Percentiles rank a stretch among this genome's conserved stretches.
phyloP scores from a whole-genome alignment of 371 early-diverging fungal genomes.

The Choanephora cucurbitarum region DNA sequence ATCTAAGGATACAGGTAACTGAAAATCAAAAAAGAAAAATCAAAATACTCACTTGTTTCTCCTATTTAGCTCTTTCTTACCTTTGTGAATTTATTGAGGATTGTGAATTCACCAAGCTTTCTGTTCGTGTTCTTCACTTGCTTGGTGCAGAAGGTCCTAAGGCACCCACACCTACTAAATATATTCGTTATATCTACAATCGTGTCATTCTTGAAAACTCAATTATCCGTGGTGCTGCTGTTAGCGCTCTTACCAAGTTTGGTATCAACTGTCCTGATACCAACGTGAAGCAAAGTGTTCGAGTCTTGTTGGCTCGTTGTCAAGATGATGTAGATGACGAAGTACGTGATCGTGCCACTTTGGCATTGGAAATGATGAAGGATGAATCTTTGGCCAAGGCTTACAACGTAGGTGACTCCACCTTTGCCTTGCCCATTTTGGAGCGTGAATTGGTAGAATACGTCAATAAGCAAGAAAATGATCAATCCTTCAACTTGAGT shows the following conservation, averaged over 20 bases:
- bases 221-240: slow-evolving; percentile 97
- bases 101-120: slow-evolving; percentile 96
- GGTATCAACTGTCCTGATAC: slow-evolving; percentile 81
- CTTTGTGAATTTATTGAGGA: slow-evolving; percentile 99
- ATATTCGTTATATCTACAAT: slow-evolving; percentile 98
- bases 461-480: slow-evolving; percentile 59
- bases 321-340: slow-evolving; percentile 97
- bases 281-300: slow-evolving; percentile 76
- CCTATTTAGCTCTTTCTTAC: slow-evolving; percentile 85
- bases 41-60: background rate
- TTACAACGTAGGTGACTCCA: slow-evolving; percentile 76
- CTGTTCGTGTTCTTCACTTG: slow-evolving; percentile 93
- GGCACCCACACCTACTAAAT: slow-evolving; percentile 88
- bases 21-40: background rate
- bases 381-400: slow-evolving; percentile 57
- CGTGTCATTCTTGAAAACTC: slow-evolving; percentile 97
- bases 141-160: slow-evolving; percentile 95
- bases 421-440: slow-evolving; percentile 83
- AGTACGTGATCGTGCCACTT: slow-evolving; percentile 95
- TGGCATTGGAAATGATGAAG: slow-evolving; percentile 83
- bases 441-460: slow-evolving; percentile 88
- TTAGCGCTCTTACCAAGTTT: slow-evolving; percentile 92
- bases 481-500: slow-evolving; percentile 81
- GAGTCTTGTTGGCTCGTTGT: slow-evolving; percentile 89
- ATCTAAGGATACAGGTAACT: slow-evolving; percentile 85